phyloP scores from a whole-genome alignment of 73 alveolate genomes.

The Breviolum minutum region DNA sequence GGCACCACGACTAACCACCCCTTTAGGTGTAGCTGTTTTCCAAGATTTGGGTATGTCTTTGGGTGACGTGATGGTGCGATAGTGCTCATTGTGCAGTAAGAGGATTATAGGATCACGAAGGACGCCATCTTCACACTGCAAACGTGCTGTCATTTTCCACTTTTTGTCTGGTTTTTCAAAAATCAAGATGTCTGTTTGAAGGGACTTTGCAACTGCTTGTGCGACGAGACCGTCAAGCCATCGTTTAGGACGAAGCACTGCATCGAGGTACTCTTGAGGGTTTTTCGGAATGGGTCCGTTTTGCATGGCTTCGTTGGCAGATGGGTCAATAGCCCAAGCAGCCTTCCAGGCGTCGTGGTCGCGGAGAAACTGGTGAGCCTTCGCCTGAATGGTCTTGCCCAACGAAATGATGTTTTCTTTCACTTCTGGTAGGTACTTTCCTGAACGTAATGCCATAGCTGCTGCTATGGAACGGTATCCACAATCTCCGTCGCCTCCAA shows the following conservation, averaged over 20 bases:
- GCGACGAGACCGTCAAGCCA: slow-evolving; percentile 13
- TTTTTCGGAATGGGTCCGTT: background rate
- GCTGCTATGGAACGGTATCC: slow-evolving; percentile 14
- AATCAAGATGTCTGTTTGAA: background rate
- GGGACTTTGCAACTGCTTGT: background rate
- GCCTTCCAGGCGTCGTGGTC: background rate
- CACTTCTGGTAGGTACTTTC: background rate
- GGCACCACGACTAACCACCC: background rate
- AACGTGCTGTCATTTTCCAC: background rate
- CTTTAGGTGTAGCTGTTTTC: background rate
- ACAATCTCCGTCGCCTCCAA: background rate
- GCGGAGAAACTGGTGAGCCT: background rate
- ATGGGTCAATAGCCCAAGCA: background rate
- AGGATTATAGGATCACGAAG: background rate
- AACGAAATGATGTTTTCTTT: background rate
- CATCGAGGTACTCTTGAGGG: background rate
- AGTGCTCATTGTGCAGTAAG: background rate
- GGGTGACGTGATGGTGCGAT: background rate
- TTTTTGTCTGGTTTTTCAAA: background rate
- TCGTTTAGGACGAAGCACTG: background rate
- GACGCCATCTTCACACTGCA: background rate
- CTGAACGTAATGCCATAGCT: background rate
- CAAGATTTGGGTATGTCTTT: background rate
- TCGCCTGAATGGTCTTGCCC: background rate
- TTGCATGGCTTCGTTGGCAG: background rate